A percentile compares a stretch with the other conserved stretches of the same genome.
Evolutionary conservation across 2,329 filamentous ascomycete genomes (phyloP).

Genomic region (Apiospora arundinis): DNA sequence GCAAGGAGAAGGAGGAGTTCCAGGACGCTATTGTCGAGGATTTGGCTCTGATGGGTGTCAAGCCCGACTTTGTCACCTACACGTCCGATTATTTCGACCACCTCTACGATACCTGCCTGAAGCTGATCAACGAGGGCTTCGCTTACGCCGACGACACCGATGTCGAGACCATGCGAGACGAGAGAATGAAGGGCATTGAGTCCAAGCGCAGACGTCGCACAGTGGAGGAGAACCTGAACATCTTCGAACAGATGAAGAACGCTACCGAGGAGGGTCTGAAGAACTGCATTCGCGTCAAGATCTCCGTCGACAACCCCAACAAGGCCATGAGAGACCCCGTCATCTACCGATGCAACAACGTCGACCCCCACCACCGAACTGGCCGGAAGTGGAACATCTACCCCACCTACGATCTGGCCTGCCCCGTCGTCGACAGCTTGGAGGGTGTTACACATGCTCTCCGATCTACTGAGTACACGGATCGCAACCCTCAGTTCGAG

Average conservation of each 20-base stretch:
- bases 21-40: constrained; percentile 94
- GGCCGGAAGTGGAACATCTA: constrained; percentile 84
- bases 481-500: constrained; percentile 85
- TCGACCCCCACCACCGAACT: constrained; percentile 75
- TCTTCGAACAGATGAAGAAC: constrained; percentile 93
- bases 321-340: constrained; percentile 96
- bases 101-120: constrained; percentile 83
- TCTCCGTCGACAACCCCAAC: constrained; percentile 90
- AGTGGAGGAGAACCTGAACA: constrained; percentile 82
- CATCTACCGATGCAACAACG: constrained; percentile 90
- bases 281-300: constrained; percentile 95
- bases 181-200: constrained; percentile 84
- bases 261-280: constrained; percentile 78
- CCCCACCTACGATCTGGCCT: constrained; percentile 87
- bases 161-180: constrained; percentile 83
- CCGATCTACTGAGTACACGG: constrained; percentile 85
- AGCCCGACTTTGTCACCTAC: constrained; percentile 84
- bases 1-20: constrained; percentile 96
- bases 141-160: constrained; percentile 96
- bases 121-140: constrained; percentile 83
- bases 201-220: constrained; percentile 80
- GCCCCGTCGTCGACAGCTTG: constrained; percentile 79
- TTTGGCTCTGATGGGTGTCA: constrained; percentile 87
- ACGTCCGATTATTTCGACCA: constrained; percentile 96
- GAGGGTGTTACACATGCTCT: constrained; percentile 86